Base-by-base conservation (phyloP, 768 basidiomycete species). In the Coprinellus aureogranulatus region DNA sequence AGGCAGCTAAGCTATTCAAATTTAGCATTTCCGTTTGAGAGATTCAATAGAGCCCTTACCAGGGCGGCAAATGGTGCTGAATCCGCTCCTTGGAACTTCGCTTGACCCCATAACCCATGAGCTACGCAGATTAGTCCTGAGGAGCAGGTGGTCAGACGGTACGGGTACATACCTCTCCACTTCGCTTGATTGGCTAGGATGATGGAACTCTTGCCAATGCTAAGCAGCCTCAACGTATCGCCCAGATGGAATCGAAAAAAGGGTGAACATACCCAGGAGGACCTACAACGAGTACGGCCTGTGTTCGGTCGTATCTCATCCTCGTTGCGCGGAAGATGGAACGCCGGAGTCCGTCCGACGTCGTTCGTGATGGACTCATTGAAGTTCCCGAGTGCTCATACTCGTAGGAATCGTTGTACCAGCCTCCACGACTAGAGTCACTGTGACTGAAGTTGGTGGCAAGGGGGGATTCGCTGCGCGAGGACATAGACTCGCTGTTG, bases 191-290 rank as follows among this genome's bases (percentile, higher is more conserved):
- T 82, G 4, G 78, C 83, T 25, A 88, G 72, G 54, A 90, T 77
- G 55, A 90, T 79, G 0, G 87, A 87, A 60, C 86, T 89, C 68
- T 90, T 90, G n/a, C 87, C 87, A n/a, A 85, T 81, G 11, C 88
- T 74, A 48, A 16, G 25, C 20, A 25, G 20, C 20, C 64, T 34
- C 63, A 59, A n/a, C 26, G 18, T 6, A 49, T n/a, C n/a, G n/a
- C n/a, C n/a, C 26, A 26, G 37, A 40, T 27, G 51, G 45, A 30
- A 34, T 25, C 30, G 30, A 47, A 34, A 28, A 26, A 47, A 40
- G 31, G 44, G 50, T 26, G 9, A 51, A 67, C 74, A 61, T 65
- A 85, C 86, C 86, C 87, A 23, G 87, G 81, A 22, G 85, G 81
- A 4, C 88, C 88, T 42, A 80, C 73, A 12, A 89, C 78, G 34